Base-by-base conservation (phyloP, 495 filamentous ascomycete genomes). In the Penicillium cosmopolitanum region DNA sequence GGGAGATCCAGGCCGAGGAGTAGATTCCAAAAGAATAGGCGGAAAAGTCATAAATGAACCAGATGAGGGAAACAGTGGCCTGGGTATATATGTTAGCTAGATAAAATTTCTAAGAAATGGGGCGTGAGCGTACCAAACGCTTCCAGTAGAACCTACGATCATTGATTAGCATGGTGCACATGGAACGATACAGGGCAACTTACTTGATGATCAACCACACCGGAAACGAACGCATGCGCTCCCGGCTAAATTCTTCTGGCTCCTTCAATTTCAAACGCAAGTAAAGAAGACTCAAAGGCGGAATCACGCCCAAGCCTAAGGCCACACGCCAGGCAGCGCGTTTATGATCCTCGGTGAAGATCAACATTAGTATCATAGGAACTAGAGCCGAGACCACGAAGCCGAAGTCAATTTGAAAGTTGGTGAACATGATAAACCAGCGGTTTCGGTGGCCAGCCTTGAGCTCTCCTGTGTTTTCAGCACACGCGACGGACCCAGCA, bases 381-480 rank as follows among this genome's bases (percentile, higher is more conserved):
- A 92, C 85, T 48, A 96, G 82, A 0, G 90, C 85, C 2, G 89
- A 86, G 43, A 90, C 74, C 4, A 95, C 89, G 51, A 90, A 94
- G 0, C 87, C 92, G 23, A 82, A 82, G 69, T 96, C 91, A 59
- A 97, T 96, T 77, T 90, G 87, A 35, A 90, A 83, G 75, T 96
- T 96, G 46, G 93, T 97, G 73, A 96, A 96, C 62, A 96, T 80
- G 66, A 96, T 92, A 73, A 96, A 97, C 91, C 91, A 96, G 19
- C 87, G 82, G 66, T 96, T 94, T 13, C 93, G 78, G 21, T 86
- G 86, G n/a, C 93, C 93, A 9, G 70, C 68, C 70, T 90, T 90
- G 58, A 96, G 75, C 68, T 96, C 91, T 16, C 90, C 90, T 0
- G 87, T 92, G 28, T 87, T 89, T 74, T 97, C 93, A 18, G 92